phyloP scores from a whole-genome alignment of 345 rosid genomes.

The Acer campestre region DNA sequence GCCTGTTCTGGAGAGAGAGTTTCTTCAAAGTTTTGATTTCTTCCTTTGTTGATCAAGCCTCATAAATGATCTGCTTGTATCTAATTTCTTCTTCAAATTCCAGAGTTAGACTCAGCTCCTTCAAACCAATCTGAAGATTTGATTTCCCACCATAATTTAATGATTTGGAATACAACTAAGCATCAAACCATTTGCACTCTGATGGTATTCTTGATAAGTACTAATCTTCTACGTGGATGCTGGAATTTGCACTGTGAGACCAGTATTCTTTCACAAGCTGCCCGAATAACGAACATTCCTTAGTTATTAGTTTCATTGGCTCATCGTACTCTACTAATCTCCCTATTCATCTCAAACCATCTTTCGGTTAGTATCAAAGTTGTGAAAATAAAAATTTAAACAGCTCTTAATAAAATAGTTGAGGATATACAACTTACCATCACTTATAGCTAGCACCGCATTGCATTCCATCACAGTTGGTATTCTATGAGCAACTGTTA shows the following conservation, averaged over 20 bases:
- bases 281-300: slow-evolving; percentile 41
- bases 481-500: slow-evolving; percentile 67
- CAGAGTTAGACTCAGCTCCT: too few relatives aligned
- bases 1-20: too few relatives aligned
- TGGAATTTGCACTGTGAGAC: slow-evolving; percentile 15
- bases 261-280: slow-evolving; percentile 39
- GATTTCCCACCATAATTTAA: too few relatives aligned
- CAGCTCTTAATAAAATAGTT: neutral
- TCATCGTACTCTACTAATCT: slow-evolving; percentile 45
- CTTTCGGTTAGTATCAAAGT: neutral
- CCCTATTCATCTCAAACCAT: slow-evolving; percentile 28
- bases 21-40: too few relatives aligned
- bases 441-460: slow-evolving; percentile 58
- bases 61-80: too few relatives aligned
- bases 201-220: neutral
- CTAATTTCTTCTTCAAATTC: too few relatives aligned
- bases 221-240: neutral
- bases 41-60: too few relatives aligned
- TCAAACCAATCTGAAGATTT: too few relatives aligned
- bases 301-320: slow-evolving; percentile 36
- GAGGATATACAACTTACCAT: slow-evolving; percentile 36
- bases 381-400: neutral
- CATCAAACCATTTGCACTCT: too few relatives aligned
- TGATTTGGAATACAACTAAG: too few relatives aligned
- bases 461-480: slow-evolving; percentile 70